Evolutionary conservation across 768 basidiomycete genomes (phyloP), one percentile per base, ranked within the genome.

Genomic region (Lentinula boryana): DNA sequence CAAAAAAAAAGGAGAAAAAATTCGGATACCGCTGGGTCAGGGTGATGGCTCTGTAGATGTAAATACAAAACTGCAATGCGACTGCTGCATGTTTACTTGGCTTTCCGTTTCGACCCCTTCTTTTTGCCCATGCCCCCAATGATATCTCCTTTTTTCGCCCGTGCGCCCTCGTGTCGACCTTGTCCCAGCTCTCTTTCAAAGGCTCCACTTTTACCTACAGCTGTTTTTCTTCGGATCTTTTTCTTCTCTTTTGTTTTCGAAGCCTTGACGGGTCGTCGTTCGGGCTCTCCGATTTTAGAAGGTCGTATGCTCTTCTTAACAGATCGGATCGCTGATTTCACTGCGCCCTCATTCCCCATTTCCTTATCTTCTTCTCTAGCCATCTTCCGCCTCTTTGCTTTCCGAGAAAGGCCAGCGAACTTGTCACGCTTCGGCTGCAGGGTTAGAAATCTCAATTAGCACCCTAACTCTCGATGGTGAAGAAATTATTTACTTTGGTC

Each of bases 361-460:
- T 86, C 85, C 55, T 84, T 82, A 64, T 95, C 93, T 63, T 88
- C 86, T 69, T 95, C 91, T 71, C 84, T 78, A 6, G 89, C 88
- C 76, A 95, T 78, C 75, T 95, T 97, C 68, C 94, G 81, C 61
- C 96, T 82, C 71, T 97, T 98, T 55, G 82, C 85, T 68, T 82
- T 87, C 62, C 96, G 85, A n/a, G 94, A 88, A 10, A 98, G 80
- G 9, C 95, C 95, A 6, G 89, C 79, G 62, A 85, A 83, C 64
- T 87, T 88, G 66, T 91, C 89, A 65, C 89, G 81, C 71, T 88
- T 89, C 16, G 85, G 85, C 89, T 91, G 68, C 9, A 51, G 40
- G 13, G 36, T 38, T 12, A 60, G 21, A 61, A 13, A 60, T 57
- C 40, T 59, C 36, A 57, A 60, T 53, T 54, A 51, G 33, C 13